Evolutionary conservation across 75 land plant genomes (phyloP).

Genomic region (Selaginella tamariscina): DNA sequence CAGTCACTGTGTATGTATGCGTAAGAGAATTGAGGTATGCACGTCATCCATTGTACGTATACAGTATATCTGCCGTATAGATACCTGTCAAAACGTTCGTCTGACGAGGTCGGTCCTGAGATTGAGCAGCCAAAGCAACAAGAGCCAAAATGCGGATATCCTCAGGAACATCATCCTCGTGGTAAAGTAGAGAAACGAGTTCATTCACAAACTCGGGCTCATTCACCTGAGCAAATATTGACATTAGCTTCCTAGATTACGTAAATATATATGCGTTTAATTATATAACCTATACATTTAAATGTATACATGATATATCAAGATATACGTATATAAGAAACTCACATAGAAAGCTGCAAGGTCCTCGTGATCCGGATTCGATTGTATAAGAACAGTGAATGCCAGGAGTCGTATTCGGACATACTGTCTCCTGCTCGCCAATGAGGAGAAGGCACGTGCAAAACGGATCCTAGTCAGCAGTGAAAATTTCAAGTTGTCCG

Average conservation of each 20-base stretch:
- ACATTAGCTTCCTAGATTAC: too few species aligned
- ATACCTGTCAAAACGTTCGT: slow-evolving; percentile 52
- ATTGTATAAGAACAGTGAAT: slow-evolving; percentile 77
- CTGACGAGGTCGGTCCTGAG: slow-evolving; percentile 75
- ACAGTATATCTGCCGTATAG: too few species aligned
- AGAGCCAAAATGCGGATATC: slow-evolving; percentile 55
- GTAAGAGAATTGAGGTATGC: too few species aligned
- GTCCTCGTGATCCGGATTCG: slow-evolving; percentile 66
- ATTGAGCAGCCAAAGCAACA: slow-evolving; percentile 61
- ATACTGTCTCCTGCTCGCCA: slow-evolving; percentile 48
- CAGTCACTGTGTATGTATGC: too few species aligned
- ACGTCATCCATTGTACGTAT: too few species aligned
- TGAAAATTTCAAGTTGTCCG: slow-evolving; percentile 56
- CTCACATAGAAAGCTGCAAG: slow-evolving; percentile 64
- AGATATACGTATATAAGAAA: too few species aligned
- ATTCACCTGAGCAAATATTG: too few species aligned
- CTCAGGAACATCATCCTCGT: slow-evolving; percentile 71
- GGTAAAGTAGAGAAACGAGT: slow-evolving; percentile 53
- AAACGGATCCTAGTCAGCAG: slow-evolving; percentile 75
- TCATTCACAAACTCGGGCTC: slow-evolving; percentile 94
- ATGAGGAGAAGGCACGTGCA: slow-evolving; percentile 67
- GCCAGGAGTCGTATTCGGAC: slow-evolving; percentile 75
- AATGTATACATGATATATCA: too few species aligned
- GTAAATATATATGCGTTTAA: too few species aligned
- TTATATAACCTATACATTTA: too few species aligned